These are phyloP conservation scores for Bacterosira constricta DNA, from an alignment of 108 stramenopile genomes.

Conservation along the genomic window DNA sequence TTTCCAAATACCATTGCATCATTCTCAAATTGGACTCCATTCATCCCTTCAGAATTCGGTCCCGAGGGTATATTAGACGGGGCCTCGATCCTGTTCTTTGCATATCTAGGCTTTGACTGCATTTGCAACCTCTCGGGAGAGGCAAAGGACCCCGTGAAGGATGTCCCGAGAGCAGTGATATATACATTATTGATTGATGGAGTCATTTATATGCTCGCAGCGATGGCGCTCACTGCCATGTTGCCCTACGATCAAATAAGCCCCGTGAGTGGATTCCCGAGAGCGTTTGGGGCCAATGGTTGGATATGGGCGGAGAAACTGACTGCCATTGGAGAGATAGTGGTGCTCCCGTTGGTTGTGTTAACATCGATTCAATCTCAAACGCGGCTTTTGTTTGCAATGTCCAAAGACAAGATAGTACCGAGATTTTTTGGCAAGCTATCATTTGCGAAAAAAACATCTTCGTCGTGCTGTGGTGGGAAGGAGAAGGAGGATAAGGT, in stretches of 20 bases:
- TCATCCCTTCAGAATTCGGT: slow-evolving; percentile 52
- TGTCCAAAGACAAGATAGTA: slow-evolving; percentile 86
- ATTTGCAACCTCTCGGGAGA: slow-evolving; percentile 80
- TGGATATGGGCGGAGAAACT: slow-evolving; percentile 60
- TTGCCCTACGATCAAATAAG: slow-evolving; percentile 63
- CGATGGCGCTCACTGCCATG: slow-evolving; percentile 78
- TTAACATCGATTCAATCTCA: slow-evolving; percentile 86
- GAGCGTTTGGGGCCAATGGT: slow-evolving; percentile 71
- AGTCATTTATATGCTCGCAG: slow-evolving; percentile 66
- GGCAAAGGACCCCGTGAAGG: slow-evolving; percentile 71
- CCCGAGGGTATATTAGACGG: slow-evolving; percentile 48
- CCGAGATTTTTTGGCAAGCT: slow-evolving; percentile 69
- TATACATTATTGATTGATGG: slow-evolving; percentile 71
- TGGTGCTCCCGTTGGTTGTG: slow-evolving; percentile 90
- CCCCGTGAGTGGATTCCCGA: slow-evolving; percentile 67
- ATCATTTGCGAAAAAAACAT: slow-evolving; percentile 8
- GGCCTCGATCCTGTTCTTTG: slow-evolving; percentile 73
- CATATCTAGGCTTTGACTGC: slow-evolving; percentile 90
- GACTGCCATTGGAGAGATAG: slow-evolving; percentile 34
- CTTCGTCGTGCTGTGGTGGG: neutral
- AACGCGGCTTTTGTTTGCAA: slow-evolving; percentile 78
- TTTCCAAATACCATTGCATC: slow-evolving; percentile 24
- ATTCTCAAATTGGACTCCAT: slow-evolving; percentile 35
- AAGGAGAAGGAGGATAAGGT: slow-evolving; percentile 44
- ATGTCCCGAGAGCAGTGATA: slow-evolving; percentile 82